A percentile compares a stretch with the other conserved stretches of the same genome.
These are phyloP conservation scores for Alternaria gaisen DNA, from an alignment of 2,329 filamentous ascomycete species.

Conservation along the genomic window DNA sequence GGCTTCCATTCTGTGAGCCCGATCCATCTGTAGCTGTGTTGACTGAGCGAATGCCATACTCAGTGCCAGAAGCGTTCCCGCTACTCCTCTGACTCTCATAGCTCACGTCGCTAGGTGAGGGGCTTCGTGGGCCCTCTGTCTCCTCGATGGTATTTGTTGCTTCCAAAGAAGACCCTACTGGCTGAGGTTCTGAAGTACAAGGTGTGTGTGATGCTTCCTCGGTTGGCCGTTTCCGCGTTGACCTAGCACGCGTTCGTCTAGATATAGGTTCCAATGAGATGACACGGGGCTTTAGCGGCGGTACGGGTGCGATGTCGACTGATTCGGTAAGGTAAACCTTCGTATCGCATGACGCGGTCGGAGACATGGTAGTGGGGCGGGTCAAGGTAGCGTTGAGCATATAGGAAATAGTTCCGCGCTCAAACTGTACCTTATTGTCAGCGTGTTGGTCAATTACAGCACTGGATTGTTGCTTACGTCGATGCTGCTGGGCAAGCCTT, in stretches of 20 bases:
- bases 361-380: conserved; percentile 83
- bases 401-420: conserved; percentile 91
- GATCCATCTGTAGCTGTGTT: conserved; percentile 57
- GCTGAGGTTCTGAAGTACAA: conserved; percentile 29
- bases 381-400: conserved; percentile 90
- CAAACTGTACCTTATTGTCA: conserved; percentile 72
- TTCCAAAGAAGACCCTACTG: conserved; percentile 30
- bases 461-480: conserved; percentile 69
- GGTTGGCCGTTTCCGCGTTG: conserved; percentile 31
- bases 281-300: conserved; percentile 77
- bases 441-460: conserved; percentile 17
- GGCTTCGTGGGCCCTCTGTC: conserved; percentile 50
- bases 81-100: conserved; percentile 66
- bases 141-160: conserved; percentile 40
- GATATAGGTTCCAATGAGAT: conserved; percentile 89
- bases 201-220: conserved; percentile 28
- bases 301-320: conserved; percentile 82
- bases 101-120: conserved; percentile 58
- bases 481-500: conserved; percentile 86
- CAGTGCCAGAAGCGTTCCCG: conserved; percentile 56
- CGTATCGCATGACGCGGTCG: conserved; percentile 80
- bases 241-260: conserved; percentile 71
- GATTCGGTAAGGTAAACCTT: conserved; percentile 82
- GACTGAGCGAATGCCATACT: conserved; percentile 52
- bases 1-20: conserved; percentile 56